Evolutionary conservation across 495 filamentous ascomycete species (phyloP), one percentile per base, ranked within the genome.

Genomic region (Friedmanniomyces simplex): DNA sequence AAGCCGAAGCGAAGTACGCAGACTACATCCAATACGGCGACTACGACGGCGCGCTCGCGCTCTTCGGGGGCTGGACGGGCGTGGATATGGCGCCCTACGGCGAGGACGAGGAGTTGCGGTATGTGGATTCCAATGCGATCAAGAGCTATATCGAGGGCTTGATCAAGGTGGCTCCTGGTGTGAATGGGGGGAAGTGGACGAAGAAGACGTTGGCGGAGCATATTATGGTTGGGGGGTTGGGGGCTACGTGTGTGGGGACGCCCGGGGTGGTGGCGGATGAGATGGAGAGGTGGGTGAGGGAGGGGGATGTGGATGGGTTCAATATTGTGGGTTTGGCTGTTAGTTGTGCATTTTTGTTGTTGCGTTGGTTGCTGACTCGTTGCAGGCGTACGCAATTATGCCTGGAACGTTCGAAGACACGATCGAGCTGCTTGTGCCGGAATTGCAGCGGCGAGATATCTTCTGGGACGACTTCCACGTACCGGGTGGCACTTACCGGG

Each of bases 51-150:
- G 80, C 76, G 2, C 64, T 81, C 26, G 77, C 79, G 6, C 63
- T 82, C 41, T 84, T 82, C 62, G 79, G 79, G 7, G 80, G 79
- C n/a, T 82, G 80, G 79, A 81, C 79, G 7, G 80, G 79, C 1
- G 74, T 82, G 18, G 80, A 84, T 65, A 69, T 82, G 3, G 60
- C 67, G 22, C 55, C 67, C 50, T 81, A 81, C 60, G 68, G 68
- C 0, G 79, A 82, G 21, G 76, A 82, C 11, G 74, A 82, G 65
- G 79, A 82, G 58, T 70, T 84, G 48, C 63, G 64, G 8, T 70
- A 78, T 55, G 81, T 82, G 5, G 79, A 82, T 68, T 84, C 79
- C 66, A 84, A 84, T 60, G 81, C 81, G 0, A 80, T 84, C 51
- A 70, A 69, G 51, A 73, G 68, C 8, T 72, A 72, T 1, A 71